These are phyloP conservation scores for Mollisia scopiformis DNA, from an alignment of 2,329 filamentous ascomycete genomes.

Conservation along the genomic window DNA sequence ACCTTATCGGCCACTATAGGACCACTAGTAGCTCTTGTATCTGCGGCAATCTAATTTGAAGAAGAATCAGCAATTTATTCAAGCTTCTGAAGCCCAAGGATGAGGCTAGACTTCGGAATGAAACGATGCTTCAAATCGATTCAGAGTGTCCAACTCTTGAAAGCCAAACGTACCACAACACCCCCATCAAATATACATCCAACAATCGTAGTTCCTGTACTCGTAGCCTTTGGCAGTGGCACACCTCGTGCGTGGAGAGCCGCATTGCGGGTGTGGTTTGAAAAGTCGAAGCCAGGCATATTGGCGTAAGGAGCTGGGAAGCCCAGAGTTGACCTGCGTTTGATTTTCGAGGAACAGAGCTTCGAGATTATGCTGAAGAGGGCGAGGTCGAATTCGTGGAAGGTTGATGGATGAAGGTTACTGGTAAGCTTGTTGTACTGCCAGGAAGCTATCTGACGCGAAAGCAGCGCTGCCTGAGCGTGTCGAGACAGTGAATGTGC, in stretches of 20 bases:
- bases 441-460: neutral
- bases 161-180: slow-evolving; percentile 72
- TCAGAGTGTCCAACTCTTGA: neutral
- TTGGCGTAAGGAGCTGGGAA: slow-evolving; percentile 40
- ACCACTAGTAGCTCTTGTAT: slow-evolving; percentile 95
- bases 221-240: slow-evolving; percentile 94
- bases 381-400: neutral
- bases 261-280: slow-evolving; percentile 99
- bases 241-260: slow-evolving; percentile 93
- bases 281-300: slow-evolving; percentile 99
- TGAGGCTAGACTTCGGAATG: neutral
- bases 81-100: slow-evolving; percentile 1
- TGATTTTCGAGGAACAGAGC: neutral
- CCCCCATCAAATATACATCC: slow-evolving; percentile 96
- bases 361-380: neutral
- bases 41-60: slow-evolving; percentile 81
- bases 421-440: neutral
- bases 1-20: slow-evolving; percentile 99
- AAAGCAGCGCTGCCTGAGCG: slow-evolving; percentile 6
- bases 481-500: too few relatives aligned
- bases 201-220: slow-evolving; percentile 98
- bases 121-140: neutral
- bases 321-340: slow-evolving; percentile 7
- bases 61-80: slow-evolving; percentile 22
- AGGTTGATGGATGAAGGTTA: slow-evolving; percentile 2